phyloP scores from a whole-genome alignment of 1,284 basidiomycete genomes.

The Puccinia novopanici region DNA sequence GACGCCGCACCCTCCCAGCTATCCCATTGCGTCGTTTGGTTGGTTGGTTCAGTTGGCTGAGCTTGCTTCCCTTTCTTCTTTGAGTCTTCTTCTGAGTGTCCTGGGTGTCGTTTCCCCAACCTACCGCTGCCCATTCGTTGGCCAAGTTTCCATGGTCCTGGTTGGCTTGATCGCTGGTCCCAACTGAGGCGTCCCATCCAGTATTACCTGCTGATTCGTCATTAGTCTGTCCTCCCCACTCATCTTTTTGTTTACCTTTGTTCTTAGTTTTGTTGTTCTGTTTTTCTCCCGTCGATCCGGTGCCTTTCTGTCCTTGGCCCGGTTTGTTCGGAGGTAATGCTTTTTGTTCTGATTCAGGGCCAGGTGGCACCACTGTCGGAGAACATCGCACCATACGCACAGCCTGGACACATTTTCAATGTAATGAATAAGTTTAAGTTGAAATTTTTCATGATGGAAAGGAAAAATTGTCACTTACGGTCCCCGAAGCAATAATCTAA shows the following conservation, averaged over 20 bases:
- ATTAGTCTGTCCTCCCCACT: neutral
- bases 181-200: neutral
- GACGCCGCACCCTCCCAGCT: neutral
- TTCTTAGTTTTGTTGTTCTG: slow-evolving; percentile 26
- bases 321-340: slow-evolving; percentile 1
- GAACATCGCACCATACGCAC: neutral
- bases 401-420: neutral
- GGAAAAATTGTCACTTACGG: slow-evolving; percentile 4
- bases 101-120: neutral
- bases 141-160: neutral
- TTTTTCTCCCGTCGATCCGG: neutral
- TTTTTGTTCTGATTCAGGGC: neutral
- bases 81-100: slow-evolving; percentile 1
- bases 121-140: neutral
- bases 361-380: neutral
- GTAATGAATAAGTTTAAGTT: neutral
- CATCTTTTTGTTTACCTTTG: slow-evolving; percentile 25
- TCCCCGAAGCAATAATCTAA: slow-evolving; percentile 18
- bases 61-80: neutral
- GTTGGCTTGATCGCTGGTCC: neutral
- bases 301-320: neutral
- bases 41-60: neutral
- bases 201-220: neutral
- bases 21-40: neutral
- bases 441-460: neutral